Percentiles rank a stretch among this genome's conserved stretches.
These are phyloP conservation scores for Candida dubliniensis DNA, from an alignment of 1,139 yeast genomes.

Conservation along the genomic window DNA sequence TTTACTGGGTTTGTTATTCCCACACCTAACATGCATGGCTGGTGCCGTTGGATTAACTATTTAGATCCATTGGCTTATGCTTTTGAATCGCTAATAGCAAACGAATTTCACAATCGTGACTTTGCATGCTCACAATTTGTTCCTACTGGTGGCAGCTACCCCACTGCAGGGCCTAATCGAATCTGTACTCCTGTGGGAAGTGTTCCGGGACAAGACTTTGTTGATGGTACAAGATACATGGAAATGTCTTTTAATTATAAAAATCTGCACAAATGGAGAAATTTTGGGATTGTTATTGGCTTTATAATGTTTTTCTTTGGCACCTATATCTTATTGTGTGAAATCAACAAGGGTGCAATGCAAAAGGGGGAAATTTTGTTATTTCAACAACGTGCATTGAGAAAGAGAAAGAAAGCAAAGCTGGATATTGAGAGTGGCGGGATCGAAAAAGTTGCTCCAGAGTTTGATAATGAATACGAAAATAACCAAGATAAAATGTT, in stretches of 20 bases:
- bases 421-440: conserved; percentile 10
- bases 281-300: conserved; percentile 67
- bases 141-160: conserved; percentile 49
- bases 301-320: conserved; percentile 54
- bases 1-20: conserved; percentile 64
- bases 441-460: conserved; percentile 2
- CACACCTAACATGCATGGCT: conserved; percentile 56
- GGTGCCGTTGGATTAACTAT: conserved; percentile 64
- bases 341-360: conserved; percentile 69
- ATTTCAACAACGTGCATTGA: conserved; percentile 31
- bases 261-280: conserved; percentile 74
- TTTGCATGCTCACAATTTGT: conserved; percentile 50
- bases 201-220: conserved; percentile 50
- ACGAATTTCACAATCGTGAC: conserved; percentile 51
- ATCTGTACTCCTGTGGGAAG: conserved; percentile 70
- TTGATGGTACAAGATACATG: conserved; percentile 61
- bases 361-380: conserved; percentile 82
- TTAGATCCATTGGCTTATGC: conserved; percentile 58
- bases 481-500: conserved; percentile 55
- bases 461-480: conserved; percentile 33
- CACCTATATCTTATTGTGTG: conserved; percentile 58
- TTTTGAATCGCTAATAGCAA: conserved; percentile 55
- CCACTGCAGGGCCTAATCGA: conserved; percentile 19
- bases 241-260: conserved; percentile 45
- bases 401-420: conserved; percentile 4